phyloP scores from a whole-genome alignment of 2,329 filamentous ascomycete species.

The Alternaria arbusti region DNA sequence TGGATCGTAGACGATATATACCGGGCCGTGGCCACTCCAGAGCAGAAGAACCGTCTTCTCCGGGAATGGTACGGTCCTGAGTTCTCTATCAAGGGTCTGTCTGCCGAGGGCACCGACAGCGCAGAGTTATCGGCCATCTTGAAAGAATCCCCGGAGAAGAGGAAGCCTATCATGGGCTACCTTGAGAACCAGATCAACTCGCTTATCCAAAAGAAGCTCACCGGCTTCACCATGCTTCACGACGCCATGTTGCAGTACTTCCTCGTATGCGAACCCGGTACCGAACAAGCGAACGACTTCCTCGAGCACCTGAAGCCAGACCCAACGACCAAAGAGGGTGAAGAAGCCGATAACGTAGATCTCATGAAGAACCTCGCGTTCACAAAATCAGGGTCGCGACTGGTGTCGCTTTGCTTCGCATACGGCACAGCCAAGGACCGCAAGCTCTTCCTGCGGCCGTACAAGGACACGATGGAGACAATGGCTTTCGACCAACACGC shows the following conservation, averaged over 20 bases:
- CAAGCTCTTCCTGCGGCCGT: conserved; percentile 84
- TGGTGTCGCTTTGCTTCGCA: conserved; percentile 82
- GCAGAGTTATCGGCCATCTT: conserved; percentile 79
- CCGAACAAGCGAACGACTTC: conserved; percentile 84
- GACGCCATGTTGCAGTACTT: conserved; percentile 99
- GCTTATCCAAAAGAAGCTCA: conserved; percentile 94
- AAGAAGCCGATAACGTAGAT: conserved; percentile 59
- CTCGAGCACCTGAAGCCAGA: conserved; percentile 90
- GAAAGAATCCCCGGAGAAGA: conserved; percentile 80
- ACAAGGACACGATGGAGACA: conserved; percentile 85
- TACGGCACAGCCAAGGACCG: conserved; percentile 90
- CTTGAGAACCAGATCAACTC: conserved; percentile 87
- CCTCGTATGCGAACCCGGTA: conserved; percentile 75
- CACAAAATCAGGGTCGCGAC: conserved; percentile 82
- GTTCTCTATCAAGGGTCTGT: conserved; percentile 77
- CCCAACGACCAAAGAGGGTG: conserved; percentile 70
- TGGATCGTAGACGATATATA: conserved; percentile 99
- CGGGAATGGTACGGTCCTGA: conserved; percentile 97
- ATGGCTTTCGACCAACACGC: conserved; percentile 83
- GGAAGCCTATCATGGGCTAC: conserved; percentile 83
- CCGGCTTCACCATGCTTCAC: conserved; percentile 96
- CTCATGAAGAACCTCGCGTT: conserved; percentile 95
- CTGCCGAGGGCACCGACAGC: conserved; percentile 55
- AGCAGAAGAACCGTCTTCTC: conserved; percentile 84
- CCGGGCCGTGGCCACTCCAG: conserved; percentile 80